Evolutionary conservation across 2,329 filamentous ascomycete genomes (phyloP).

Genomic region (Clonostachys solani): DNA sequence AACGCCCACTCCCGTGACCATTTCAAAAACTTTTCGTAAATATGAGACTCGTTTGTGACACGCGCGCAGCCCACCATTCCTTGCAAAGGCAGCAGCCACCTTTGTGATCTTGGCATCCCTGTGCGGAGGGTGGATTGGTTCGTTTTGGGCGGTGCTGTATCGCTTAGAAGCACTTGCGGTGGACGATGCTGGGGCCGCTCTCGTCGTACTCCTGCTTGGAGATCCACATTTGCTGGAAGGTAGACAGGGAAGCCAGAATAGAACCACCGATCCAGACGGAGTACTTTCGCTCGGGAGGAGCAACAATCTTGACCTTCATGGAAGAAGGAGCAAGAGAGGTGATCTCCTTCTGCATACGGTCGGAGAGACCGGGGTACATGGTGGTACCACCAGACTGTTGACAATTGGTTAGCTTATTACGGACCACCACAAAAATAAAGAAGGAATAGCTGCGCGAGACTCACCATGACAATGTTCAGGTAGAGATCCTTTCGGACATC

Average conservation of each 20-base stretch:
- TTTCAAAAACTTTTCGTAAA: slow-evolving; percentile 54
- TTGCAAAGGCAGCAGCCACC: slow-evolving; percentile 37
- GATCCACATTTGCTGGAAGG: slow-evolving; percentile 99
- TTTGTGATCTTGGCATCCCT: slow-evolving; percentile 36
- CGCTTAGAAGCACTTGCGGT: slow-evolving; percentile 99
- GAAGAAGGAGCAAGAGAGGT: slow-evolving; percentile 97
- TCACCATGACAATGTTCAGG: slow-evolving; percentile 99
- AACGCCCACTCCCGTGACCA: slow-evolving; percentile 47
- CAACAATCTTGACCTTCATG: slow-evolving; percentile 99
- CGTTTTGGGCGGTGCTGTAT: slow-evolving; percentile 15
- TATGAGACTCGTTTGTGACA: slow-evolving; percentile 47
- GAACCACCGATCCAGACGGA: slow-evolving; percentile 99
- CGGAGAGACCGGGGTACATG: slow-evolving; percentile 99
- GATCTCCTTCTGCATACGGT: slow-evolving; percentile 99
- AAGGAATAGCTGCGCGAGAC: slow-evolving; percentile 28
- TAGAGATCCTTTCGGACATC: slow-evolving; percentile 99
- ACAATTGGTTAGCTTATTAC: slow-evolving; percentile 6
- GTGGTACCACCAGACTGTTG: slow-evolving; percentile 98
- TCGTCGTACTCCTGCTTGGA: slow-evolving; percentile 99
- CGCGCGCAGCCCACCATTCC: slow-evolving; percentile 38
- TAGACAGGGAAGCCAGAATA: slow-evolving; percentile 97
- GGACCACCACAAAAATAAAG: not conserved
- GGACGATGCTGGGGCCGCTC: slow-evolving; percentile 97
- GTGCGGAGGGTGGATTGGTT: slow-evolving; percentile 25
- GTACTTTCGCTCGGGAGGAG: slow-evolving; percentile 99